Percentiles rank a stretch among this genome's conserved stretches.
phyloP scores from a whole-genome alignment of 2,329 filamentous ascomycete genomes.

The Phoma sp. region DNA sequence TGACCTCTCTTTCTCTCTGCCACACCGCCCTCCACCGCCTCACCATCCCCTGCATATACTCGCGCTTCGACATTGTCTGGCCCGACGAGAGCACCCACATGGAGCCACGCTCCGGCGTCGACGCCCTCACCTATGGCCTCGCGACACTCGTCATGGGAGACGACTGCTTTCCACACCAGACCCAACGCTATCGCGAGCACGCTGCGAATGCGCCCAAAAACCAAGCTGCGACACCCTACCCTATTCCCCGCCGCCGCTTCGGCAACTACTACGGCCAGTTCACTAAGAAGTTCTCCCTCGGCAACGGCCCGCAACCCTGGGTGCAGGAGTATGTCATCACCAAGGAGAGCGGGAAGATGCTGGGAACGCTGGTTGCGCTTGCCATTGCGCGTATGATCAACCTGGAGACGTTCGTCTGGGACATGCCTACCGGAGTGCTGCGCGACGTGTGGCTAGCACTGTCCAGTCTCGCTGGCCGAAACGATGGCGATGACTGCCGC shows the following conservation, averaged over 20 bases:
- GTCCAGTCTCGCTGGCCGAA: slow-evolving; percentile 69
- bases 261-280: slow-evolving; percentile 80
- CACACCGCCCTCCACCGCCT: slow-evolving; percentile 79
- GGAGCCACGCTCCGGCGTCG: slow-evolving; percentile 74
- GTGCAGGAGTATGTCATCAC: slow-evolving; percentile 81
- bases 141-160: slow-evolving; percentile 79
- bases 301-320: slow-evolving; percentile 81
- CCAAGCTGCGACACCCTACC: slow-evolving; percentile 37
- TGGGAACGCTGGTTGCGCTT: slow-evolving; percentile 80
- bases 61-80: slow-evolving; percentile 88
- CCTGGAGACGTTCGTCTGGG: slow-evolving; percentile 83
- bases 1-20: slow-evolving; percentile 77
- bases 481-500: slow-evolving; percentile 66
- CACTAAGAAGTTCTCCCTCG: slow-evolving; percentile 81
- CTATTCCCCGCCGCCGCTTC: slow-evolving; percentile 55
- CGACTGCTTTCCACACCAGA: slow-evolving; percentile 63
- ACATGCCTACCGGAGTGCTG: slow-evolving; percentile 85
- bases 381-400: slow-evolving; percentile 83
- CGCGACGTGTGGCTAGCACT: slow-evolving; percentile 83
- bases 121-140: slow-evolving; percentile 82
- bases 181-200: slow-evolving; percentile 36
- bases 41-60: slow-evolving; percentile 80
- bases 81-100: slow-evolving; percentile 71
- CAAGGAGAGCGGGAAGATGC: slow-evolving; percentile 86
- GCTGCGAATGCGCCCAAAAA: slow-evolving; percentile 13